Evolutionary conservation across 1,284 basidiomycete genomes (phyloP), one percentile per base, ranked within the genome.

Genomic region (Erythrobasidium hasegawianum): DNA sequence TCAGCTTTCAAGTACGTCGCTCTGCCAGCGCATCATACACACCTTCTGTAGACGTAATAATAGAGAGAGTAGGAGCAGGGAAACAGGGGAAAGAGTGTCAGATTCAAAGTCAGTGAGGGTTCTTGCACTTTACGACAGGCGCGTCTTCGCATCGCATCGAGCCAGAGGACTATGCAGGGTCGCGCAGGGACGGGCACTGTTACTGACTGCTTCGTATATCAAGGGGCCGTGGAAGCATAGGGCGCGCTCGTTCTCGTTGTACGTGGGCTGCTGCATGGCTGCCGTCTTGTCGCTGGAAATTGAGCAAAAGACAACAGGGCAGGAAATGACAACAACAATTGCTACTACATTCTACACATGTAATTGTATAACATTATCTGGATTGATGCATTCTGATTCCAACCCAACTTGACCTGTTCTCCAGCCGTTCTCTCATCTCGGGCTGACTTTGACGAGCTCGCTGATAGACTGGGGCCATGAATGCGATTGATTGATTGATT

Each of bases 181-280:
- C 4, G n/a, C n/a, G n/a, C n/a, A n/a, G n/a, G n/a, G 40, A 50
- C 13, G 11, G n/a, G n/a, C n/a, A n/a, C n/a, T n/a, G n/a, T n/a
- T 26, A 61, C 57, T 67, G 40, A 61, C 60, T 16, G 66, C 94
- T 78, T 94, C 89, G 78, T 97, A 97, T 68, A 97, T 86, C 45
- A 97, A 82, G 2, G 91, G 91, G 0, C 92, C 92, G 75, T 97
- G 94, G 77, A 89, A 96, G 79, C 93, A 96, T 11, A 97, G 81
- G 4, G 93, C 89, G 72, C 86, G 86, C 78, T 97, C 93, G 75
- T 87, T 85, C 33, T 65, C 62, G 56, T 29, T 41, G 39, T 57
- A 65, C 50, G 22, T 57, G 22, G 53, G 55, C 56, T 65, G 62
- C 45, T 65, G 62, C 62, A 64, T 65, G 1, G 26, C n/a, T 26